Conservation (phyloP, 2,329 filamentous ascomycete species). For the Diaporthe destruens region DNA sequence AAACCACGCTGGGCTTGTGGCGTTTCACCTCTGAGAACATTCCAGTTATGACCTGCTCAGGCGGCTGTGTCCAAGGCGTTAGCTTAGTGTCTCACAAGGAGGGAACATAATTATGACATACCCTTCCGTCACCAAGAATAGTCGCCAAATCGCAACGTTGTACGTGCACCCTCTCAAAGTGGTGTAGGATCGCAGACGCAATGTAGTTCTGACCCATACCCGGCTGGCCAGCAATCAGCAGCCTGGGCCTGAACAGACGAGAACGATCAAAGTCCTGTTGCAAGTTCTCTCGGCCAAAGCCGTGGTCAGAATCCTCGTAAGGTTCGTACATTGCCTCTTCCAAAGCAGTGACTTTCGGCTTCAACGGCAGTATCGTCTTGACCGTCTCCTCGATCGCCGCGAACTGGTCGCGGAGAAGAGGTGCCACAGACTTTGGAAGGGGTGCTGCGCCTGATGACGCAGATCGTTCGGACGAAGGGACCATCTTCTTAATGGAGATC, state of each 20-base stretch:
- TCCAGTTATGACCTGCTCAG: conserved; percentile 90
- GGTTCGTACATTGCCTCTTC: conserved; percentile 95
- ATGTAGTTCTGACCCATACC: conserved; percentile 97
- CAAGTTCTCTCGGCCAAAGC: conserved; percentile 85
- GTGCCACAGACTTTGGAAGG: conserved; percentile 83
- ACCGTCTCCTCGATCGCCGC: conserved; percentile 76
- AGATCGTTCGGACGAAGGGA: conserved; percentile 93
- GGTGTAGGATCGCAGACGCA: conserved; percentile 84
- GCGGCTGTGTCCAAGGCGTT: conserved; percentile 61
- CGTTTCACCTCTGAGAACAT: conserved; percentile 93
- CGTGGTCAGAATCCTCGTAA: conserved; percentile 83
- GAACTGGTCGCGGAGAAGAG: conserved; percentile 81
- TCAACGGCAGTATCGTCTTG: conserved; percentile 83
- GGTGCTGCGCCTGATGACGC: conserved; percentile 86
- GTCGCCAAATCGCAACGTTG: conserved; percentile 94
- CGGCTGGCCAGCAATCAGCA: conserved; percentile 83
- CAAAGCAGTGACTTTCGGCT: conserved; percentile 88
- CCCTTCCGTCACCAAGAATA: conserved; percentile 84
- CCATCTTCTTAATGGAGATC: conserved; percentile 95
- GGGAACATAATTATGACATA: conserved; percentile 54
- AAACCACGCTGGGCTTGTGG: conserved; percentile 96
- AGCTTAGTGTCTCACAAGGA: conserved; percentile 44
- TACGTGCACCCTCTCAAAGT: conserved; percentile 93
- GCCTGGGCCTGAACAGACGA: conserved; percentile 87
- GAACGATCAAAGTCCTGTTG: conserved; percentile 86